phyloP scores from a whole-genome alignment of 257 asterid species.

The Solanum pimpinellifolium region DNA sequence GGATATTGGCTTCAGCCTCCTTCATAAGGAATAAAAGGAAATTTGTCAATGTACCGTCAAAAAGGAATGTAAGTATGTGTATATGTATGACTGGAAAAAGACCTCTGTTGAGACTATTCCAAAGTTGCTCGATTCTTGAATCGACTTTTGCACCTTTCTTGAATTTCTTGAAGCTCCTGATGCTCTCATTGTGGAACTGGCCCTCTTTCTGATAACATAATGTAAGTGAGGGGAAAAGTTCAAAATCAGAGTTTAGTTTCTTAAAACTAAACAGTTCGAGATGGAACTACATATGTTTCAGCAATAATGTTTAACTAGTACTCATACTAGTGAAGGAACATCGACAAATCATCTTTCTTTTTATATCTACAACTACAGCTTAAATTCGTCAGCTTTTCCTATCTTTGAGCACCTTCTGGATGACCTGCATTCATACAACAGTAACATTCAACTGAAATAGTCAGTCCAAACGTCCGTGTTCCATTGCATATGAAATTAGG shows the following conservation, averaged over 20 bases:
- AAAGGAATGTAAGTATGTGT: not conserved
- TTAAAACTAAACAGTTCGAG: not conserved
- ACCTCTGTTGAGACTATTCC: constrained; percentile 48
- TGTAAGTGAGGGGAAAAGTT: not conserved
- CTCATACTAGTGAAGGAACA: not conserved
- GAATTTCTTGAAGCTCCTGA: constrained; percentile 36
- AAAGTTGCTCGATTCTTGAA: constrained; percentile 41
- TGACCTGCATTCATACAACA: not conserved
- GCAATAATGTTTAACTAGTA: not conserved
- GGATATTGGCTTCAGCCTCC: constrained; percentile 32
- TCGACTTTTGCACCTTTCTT: constrained; percentile 37
- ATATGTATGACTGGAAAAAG: not conserved
- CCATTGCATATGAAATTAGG: not conserved
- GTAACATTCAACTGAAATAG: not conserved
- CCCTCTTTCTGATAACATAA: constrained; percentile 41
- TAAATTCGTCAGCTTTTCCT: not conserved
- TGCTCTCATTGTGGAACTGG: constrained; percentile 20
- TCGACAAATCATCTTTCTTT: not conserved
- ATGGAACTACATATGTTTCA: not conserved
- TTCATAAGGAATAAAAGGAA: constrained; percentile 1
- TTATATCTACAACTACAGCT: not conserved
- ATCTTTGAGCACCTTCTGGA: not conserved
- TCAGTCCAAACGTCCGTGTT: not conserved
- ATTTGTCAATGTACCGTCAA: not conserved
- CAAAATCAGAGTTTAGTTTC: not conserved